phyloP scores from a whole-genome alignment of 1,139 yeast species.

The Trichomonascaceae sp. region DNA sequence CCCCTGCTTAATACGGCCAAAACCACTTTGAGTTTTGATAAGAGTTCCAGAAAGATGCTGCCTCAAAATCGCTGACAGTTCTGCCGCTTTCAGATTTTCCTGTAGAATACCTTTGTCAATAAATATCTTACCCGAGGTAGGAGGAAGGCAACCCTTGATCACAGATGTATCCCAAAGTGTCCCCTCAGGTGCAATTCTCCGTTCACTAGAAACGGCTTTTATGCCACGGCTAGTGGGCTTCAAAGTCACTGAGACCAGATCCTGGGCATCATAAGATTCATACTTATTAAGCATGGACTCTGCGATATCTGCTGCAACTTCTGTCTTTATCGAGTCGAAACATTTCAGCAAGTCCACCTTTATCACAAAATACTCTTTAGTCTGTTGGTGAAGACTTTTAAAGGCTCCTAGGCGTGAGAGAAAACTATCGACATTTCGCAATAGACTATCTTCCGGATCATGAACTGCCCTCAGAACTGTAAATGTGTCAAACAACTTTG shows the following conservation, averaged over 20 bases:
- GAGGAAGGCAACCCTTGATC: constrained; percentile 1
- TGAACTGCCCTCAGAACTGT: constrained; percentile 17
- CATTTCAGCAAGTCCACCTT: constrained; percentile 79
- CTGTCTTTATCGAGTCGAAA: constrained; percentile 66
- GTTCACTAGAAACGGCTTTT: background rate
- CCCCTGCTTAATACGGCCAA: constrained; percentile 53
- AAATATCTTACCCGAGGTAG: background rate
- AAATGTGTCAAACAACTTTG: constrained; percentile 25
- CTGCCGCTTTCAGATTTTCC: background rate
- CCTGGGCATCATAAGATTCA: background rate
- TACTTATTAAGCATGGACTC: constrained; percentile 13
- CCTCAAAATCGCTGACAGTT: background rate
- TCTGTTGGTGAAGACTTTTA: constrained; percentile 5
- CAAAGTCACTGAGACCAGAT: background rate
- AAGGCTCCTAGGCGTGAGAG: constrained; percentile 17
- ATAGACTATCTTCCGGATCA: background rate
- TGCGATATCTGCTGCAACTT: constrained; percentile 32
- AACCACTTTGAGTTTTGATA: constrained; percentile 32
- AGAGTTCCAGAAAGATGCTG: constrained; percentile 27
- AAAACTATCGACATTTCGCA: constrained; percentile 11
- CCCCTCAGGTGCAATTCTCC: background rate
- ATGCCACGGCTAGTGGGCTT: background rate
- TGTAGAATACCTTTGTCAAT: constrained; percentile 5
- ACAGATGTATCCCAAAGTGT: background rate
- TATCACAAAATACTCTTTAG: constrained; percentile 40